Conservation (phyloP, 2,329 filamentous ascomycete species). For the Alternaria gaisen region DNA sequence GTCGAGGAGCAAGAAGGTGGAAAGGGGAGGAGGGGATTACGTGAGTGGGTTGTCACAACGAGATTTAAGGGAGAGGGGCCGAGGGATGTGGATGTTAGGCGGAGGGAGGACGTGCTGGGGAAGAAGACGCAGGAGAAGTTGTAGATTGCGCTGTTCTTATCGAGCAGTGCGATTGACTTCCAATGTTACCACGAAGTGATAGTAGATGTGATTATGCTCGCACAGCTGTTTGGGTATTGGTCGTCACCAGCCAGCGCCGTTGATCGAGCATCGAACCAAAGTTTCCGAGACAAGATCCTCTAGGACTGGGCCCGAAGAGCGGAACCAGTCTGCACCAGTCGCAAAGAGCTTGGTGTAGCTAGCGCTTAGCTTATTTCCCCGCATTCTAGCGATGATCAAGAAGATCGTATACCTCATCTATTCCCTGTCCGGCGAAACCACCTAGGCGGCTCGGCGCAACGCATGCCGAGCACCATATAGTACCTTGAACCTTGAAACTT, state of each 20-base stretch:
- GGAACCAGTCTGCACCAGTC: neutral
- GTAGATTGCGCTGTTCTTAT: slow-evolving; percentile 2
- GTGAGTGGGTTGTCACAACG: slow-evolving; percentile 65
- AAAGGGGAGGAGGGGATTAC: slow-evolving; percentile 59
- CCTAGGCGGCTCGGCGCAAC: slow-evolving; percentile 8
- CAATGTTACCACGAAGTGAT: too few relatives aligned
- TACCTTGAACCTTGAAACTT: neutral
- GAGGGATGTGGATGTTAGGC: slow-evolving; percentile 62
- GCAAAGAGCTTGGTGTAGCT: neutral
- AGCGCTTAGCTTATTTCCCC: slow-evolving; percentile 12
- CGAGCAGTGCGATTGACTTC: too few relatives aligned
- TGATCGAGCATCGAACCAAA: too few relatives aligned
- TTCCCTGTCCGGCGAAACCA: slow-evolving; percentile 4
- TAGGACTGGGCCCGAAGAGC: too few relatives aligned
- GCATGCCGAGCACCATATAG: slow-evolving; percentile 9
- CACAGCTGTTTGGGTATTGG: too few relatives aligned
- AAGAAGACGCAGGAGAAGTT: slow-evolving; percentile 24
- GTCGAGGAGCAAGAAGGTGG: slow-evolving; percentile 56
- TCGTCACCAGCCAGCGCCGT: too few relatives aligned
- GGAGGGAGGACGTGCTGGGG: slow-evolving; percentile 56
- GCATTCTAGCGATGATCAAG: slow-evolving; percentile 2
- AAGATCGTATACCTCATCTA: slow-evolving; percentile 2
- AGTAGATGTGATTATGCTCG: too few relatives aligned
- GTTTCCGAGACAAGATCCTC: too few relatives aligned
- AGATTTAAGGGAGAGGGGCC: slow-evolving; percentile 66